These are phyloP conservation scores for Diplogelasinospora grovesii DNA, from an alignment of 495 filamentous ascomycete species.

Conservation along the genomic window DNA sequence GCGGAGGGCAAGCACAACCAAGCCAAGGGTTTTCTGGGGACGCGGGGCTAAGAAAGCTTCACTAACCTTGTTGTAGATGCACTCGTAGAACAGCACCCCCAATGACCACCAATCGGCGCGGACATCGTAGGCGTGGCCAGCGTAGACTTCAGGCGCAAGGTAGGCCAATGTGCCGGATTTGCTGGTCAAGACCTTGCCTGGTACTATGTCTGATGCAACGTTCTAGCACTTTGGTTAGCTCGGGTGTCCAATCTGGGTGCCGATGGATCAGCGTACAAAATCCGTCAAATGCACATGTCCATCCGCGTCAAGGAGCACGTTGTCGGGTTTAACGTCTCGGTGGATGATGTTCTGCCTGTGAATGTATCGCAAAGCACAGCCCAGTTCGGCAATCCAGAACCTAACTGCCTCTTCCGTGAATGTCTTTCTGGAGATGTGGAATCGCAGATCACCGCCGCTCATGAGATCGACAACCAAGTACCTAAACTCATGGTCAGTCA, in stretches of 20 bases:
- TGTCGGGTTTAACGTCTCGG: constrained; percentile 94
- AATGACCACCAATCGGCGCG: constrained; percentile 99
- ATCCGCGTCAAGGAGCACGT: constrained; percentile 86
- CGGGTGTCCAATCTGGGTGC: constrained; percentile 2
- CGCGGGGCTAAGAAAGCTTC: not conserved
- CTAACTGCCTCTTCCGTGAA: constrained; percentile 96
- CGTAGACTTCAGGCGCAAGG: constrained; percentile 91
- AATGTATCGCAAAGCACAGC: constrained; percentile 86
- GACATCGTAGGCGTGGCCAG: constrained; percentile 73
- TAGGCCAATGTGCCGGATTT: constrained; percentile 96
- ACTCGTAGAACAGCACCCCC: constrained; percentile 95
- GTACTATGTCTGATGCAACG: constrained; percentile 86
- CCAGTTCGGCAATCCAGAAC: constrained; percentile 94
- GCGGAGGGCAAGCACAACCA: not conserved
- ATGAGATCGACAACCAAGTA: constrained; percentile 98
- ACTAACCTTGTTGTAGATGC: constrained; percentile 94
- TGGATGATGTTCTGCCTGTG: constrained; percentile 92
- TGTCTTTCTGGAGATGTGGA: constrained; percentile 95
- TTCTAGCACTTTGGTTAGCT: constrained; percentile 54
- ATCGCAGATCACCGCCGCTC: constrained; percentile 94
- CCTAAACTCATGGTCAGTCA: constrained; percentile 42
- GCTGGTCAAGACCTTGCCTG: constrained; percentile 79
- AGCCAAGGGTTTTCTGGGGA: too few relatives aligned
- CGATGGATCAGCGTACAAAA: constrained; percentile 59
- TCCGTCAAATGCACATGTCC: constrained; percentile 97